Conservation (phyloP, 768 basidiomycete species). For the Russula ochroleuca region DNA sequence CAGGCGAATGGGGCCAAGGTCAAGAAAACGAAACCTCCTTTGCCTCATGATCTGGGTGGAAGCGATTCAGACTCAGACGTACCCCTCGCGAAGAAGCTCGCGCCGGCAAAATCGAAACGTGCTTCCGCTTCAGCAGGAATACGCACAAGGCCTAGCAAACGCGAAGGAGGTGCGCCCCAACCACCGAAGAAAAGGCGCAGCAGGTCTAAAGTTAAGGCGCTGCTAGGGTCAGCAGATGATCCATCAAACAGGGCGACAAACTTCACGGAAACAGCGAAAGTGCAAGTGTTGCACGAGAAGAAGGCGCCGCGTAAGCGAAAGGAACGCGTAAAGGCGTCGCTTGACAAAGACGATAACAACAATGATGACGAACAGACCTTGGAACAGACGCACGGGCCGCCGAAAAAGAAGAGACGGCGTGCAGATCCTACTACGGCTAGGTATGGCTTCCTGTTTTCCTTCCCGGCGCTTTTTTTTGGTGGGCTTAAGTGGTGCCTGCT, state of each 20-base stretch:
- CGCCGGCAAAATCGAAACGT: background rate
- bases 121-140: background rate
- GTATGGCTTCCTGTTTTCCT: background rate
- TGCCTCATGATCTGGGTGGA: background rate
- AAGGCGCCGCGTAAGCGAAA: slow-evolving; percentile 10
- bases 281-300: background rate
- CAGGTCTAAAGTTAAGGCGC: slow-evolving; percentile 1
- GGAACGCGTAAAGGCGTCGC: background rate
- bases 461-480: background rate
- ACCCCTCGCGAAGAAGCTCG: slow-evolving; percentile 9
- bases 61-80: background rate
- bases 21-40: background rate
- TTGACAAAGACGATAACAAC: background rate
- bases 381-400: background rate
- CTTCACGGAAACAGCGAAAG: background rate
- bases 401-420: slow-evolving; percentile 8
- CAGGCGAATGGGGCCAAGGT: too few relatives aligned
- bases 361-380: background rate
- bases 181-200: background rate
- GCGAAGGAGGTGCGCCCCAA: background rate
- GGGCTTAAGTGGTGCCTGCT: background rate
- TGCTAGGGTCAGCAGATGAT: background rate
- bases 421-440: background rate
- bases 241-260: background rate
- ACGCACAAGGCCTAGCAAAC: background rate